Percentiles rank a stretch among this genome's conserved stretches.
Evolutionary conservation across 2,329 filamentous ascomycete genomes (phyloP).

Genomic region (Pseudogymnoascus sp.): DNA sequence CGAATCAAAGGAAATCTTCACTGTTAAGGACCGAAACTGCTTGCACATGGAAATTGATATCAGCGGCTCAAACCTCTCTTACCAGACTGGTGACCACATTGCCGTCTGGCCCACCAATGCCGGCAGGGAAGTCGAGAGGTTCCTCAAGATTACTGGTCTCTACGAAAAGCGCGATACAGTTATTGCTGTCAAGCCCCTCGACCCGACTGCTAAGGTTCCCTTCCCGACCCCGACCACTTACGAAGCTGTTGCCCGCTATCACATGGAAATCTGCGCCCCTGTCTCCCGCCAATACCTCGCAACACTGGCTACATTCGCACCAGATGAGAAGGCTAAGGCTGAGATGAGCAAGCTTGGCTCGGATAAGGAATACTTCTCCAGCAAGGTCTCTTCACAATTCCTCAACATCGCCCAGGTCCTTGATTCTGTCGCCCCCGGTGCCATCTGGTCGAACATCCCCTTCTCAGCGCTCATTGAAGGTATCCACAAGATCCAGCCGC

Average conservation of each 20-base stretch:
- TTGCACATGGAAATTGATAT: constrained; percentile 94
- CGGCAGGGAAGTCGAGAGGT: constrained; percentile 83
- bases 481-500: constrained; percentile 87
- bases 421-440: constrained; percentile 60
- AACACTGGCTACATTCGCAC: constrained; percentile 80
- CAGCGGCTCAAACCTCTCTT: constrained; percentile 78
- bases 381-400: constrained; percentile 71
- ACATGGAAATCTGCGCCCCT: constrained; percentile 92
- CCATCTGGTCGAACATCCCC: constrained; percentile 76
- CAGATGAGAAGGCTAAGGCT: constrained; percentile 73
- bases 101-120: constrained; percentile 96
- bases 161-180: constrained; percentile 71
- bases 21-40: constrained; percentile 83
- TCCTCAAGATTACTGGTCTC: constrained; percentile 72
- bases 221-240: constrained; percentile 97
- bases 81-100: constrained; percentile 96
- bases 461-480: constrained; percentile 95
- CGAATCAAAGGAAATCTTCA: constrained; percentile 87
- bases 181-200: constrained; percentile 81
- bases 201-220: constrained; percentile 92
- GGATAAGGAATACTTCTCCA: constrained; percentile 93
- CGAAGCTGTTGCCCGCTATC: constrained; percentile 86
- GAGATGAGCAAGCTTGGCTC: constrained; percentile 83
- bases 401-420: constrained; percentile 88
- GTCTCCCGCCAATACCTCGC: constrained; percentile 93